Evolutionary conservation across 2,329 filamentous ascomycete species (phyloP), one percentile per base, ranked within the genome.

Genomic region (Fusarium subtropicale): DNA sequence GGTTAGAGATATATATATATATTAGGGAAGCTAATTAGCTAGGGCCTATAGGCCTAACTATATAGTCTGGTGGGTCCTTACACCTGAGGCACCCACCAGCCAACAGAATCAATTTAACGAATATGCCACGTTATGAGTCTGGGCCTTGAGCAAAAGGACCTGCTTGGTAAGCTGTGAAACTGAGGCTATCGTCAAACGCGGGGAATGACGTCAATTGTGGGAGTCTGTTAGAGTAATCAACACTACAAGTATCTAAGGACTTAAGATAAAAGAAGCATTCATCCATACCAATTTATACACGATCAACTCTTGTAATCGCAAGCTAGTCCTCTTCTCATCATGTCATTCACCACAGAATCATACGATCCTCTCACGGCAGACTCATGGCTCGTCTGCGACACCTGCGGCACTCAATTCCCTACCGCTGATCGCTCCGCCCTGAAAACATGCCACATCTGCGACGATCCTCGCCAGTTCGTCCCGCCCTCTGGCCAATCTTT

Each of bases 401-500:
- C 90, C 7, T 93, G 91, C 76, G 91, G 90, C 24, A 92, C 90
- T 0, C 91, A 93, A 74, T 92, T 77, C 58, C 74, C 78, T 24
- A 74, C 75, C 6, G 28, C 84, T 0, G 83, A 88, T 64, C 79
- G 80, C 41, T 66, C 78, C 15, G 74, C 82, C 30, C 79, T 88
- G 44, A 83, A 80, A 56, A 85, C 82, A 7, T 93, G 91, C 79
- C 85, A 86, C 60, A 91, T 93, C 67, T 94, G 91, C 79, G 90
- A 93, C 76, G 91, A 92, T 76, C 84, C 90, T 1, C 86, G 91
- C 7, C 91, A 93, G 78, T 93, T 86, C 74, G 88, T 92, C 0
- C 90, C 90, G 0, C 64, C 74, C 0, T 74, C 76, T 3, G 76
- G 78, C 1, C 91, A 93, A 79, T 78, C 82, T 24, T 94, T 92